Evolutionary conservation across 176 grass and related monocot species (phyloP), one percentile per base, ranked within the genome.

Genomic region (Carex cristatella): DNA sequence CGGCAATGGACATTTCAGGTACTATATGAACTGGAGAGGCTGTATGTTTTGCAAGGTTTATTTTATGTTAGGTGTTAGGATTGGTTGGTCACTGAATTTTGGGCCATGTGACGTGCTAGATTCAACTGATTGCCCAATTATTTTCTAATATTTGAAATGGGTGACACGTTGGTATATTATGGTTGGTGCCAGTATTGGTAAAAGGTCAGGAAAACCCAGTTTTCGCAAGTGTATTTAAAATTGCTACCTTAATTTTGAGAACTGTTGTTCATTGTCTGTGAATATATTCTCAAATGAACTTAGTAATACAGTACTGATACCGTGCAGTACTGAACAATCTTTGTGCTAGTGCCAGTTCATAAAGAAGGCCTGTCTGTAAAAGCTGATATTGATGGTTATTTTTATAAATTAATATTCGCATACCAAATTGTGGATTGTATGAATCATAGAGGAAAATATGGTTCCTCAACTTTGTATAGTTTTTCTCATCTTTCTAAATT

Each of bases 1-100:
- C 1, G 8, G 62, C 62, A 79, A 70, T 35, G 83, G 89, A 73
- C 93, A 94, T 49, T 85, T 90, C 87, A 66, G 96, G 51, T 83
- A 83, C 81, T 32, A 14, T 18, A 33, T 28, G 10, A 69, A 56
- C 74, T 35, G 73, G 73, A 77, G 27, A 56, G 19, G 10, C 57
- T 55, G 16, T 56, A 33, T 77, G 73, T 23, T 54, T 77, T 13
- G 1, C 61, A 23, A 9, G 5, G 5, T 4, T 70, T 70, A 42
- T 3, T 18, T 70, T 18, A 2, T 69, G 14, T 48, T 63, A 63
- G 9, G 15, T 70, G 70, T 30, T 27, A 27, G 7, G 10, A 12
- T 28, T 49, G 44, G 40, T 53, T 11, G 44, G 44, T 74, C 70
- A 28, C 44, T 42, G 15, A 42, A 44, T 70, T 16, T 5, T 42